phyloP scores from a whole-genome alignment of 352 stramenopile genomes.

The Pythium periplocum region DNA sequence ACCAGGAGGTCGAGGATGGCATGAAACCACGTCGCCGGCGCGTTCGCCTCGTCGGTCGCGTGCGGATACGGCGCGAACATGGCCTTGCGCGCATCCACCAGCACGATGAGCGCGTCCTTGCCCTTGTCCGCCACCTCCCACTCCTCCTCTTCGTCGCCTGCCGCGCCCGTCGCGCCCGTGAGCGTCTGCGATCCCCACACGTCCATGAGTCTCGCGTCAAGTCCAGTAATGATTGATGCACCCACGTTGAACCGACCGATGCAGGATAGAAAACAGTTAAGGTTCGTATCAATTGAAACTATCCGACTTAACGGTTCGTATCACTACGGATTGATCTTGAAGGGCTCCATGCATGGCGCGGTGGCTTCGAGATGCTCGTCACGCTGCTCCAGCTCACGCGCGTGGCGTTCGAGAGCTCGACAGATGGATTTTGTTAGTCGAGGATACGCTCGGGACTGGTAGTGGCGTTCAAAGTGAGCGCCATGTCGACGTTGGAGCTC shows the following conservation, averaged over 20 bases:
- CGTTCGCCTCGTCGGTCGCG: constrained; percentile 6
- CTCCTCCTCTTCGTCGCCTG: constrained; percentile 33
- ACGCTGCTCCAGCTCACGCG: constrained; percentile 9
- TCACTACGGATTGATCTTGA: too few species aligned
- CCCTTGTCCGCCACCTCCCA: constrained; percentile 52
- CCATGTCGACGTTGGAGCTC: constrained; percentile 21
- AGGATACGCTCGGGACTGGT: constrained; percentile 43
- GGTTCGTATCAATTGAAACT: too few species aligned
- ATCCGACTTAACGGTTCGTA: too few species aligned
- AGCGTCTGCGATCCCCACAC: background rate
- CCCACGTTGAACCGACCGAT: too few species aligned
- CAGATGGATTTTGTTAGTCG: constrained; percentile 45
- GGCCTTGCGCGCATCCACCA: constrained; percentile 60
- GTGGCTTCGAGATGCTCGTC: constrained; percentile 14
- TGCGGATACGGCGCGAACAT: constrained; percentile 56
- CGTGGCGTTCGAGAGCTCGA: constrained; percentile 17
- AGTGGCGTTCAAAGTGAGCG: constrained; percentile 34
- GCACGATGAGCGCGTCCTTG: constrained; percentile 73
- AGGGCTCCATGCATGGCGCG: constrained; percentile 11
- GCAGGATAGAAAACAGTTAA: too few species aligned
- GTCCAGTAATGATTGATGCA: too few species aligned
- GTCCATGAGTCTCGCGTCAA: constrained; percentile 1
- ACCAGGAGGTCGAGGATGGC: constrained; percentile 60
- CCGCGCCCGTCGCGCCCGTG: background rate
- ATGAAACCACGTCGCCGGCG: constrained; percentile 61